Evolutionary conservation across 2,329 filamentous ascomycete genomes (phyloP).

Genomic region (Truncatella angustata): DNA sequence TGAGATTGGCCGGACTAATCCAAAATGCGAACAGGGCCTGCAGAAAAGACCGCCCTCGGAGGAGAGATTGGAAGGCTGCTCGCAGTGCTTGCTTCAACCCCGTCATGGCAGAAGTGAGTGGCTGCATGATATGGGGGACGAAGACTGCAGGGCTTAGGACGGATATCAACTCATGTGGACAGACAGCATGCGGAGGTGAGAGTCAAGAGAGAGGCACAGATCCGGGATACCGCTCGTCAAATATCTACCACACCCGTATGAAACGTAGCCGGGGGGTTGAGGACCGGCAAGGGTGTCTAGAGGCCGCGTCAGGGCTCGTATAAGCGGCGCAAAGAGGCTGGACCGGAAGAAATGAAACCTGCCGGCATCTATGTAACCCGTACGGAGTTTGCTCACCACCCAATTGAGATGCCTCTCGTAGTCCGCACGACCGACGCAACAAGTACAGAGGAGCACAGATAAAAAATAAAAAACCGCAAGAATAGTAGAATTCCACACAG

Average conservation of each 20-base stretch:
- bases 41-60: conserved; percentile 58
- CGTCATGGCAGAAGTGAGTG: conserved; percentile 57
- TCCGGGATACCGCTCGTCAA: neutral
- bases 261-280: too few relatives aligned
- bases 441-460: conserved; percentile 21
- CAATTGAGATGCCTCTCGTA: neutral
- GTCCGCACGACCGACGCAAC: conserved; percentile 7
- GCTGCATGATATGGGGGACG: conserved; percentile 40
- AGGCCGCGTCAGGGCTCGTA: conserved; percentile 28
- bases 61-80: conserved; percentile 55
- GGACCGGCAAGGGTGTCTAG: conserved; percentile 12
- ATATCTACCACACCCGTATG: neutral
- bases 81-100: conserved; percentile 53
- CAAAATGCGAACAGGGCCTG: conserved; percentile 56
- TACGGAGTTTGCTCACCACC: neutral
- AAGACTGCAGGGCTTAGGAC: neutral
- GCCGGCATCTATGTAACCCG: conserved; percentile 23
- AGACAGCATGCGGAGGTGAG: conserved; percentile 1
- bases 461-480: neutral
- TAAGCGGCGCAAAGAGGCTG: conserved; percentile 27
- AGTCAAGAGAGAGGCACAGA: conserved; percentile 14
- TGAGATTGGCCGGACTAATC: conserved; percentile 40
- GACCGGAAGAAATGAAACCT: conserved; percentile 31
- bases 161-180: neutral
- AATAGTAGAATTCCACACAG: neutral